phyloP scores from a whole-genome alignment of 1,139 yeast species.

The Geotrichum bryndzae region DNA sequence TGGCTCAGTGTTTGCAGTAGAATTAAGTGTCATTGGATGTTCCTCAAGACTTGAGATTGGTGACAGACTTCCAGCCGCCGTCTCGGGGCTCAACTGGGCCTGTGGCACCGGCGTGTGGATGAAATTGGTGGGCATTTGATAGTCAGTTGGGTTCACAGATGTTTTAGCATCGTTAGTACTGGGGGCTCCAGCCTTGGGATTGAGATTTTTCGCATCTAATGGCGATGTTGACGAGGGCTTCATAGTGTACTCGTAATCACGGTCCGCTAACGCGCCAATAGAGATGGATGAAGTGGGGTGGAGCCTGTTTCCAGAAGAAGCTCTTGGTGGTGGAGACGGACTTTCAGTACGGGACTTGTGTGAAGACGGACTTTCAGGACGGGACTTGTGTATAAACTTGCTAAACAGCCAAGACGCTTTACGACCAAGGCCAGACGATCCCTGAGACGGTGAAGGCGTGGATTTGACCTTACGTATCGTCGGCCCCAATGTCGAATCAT shows the following conservation, averaged over 20 bases:
- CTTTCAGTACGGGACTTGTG: neutral
- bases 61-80: neutral
- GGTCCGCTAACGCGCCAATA: neutral
- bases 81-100: constrained; percentile 4
- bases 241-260: neutral
- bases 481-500: neutral
- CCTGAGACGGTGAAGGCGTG: neutral
- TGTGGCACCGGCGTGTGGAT: neutral
- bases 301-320: neutral
- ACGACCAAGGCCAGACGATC: neutral
- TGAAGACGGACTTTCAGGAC: neutral
- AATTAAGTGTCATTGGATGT: neutral
- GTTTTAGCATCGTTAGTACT: neutral
- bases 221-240: neutral
- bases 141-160: neutral
- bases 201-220: neutral
- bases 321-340: neutral
- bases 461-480: constrained; percentile 3
- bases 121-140: neutral
- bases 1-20: neutral
- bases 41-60: neutral
- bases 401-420: constrained; percentile 6
- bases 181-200: neutral
- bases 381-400: neutral
- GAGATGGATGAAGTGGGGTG: neutral